phyloP scores from a whole-genome alignment of 331 rosid genomes.

The Quercus lobata region DNA sequence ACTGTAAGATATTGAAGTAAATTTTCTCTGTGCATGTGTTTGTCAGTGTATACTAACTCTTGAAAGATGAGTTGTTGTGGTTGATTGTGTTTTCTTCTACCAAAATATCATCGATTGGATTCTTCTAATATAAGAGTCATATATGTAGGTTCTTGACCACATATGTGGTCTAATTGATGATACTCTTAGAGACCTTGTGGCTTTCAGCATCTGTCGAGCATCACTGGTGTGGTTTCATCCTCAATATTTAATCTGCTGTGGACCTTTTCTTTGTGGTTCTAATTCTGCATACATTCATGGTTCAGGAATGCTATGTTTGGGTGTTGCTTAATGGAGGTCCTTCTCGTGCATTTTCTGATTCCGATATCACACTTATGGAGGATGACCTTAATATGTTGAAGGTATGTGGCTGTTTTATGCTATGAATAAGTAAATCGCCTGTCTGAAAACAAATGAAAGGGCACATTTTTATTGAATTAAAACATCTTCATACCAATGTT shows the following conservation, averaged over 20 bases:
- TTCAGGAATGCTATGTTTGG: slow-evolving; percentile 56
- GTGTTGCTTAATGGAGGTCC: slow-evolving; percentile 65
- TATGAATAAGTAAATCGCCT: background rate
- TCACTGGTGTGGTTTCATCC: slow-evolving; percentile 32
- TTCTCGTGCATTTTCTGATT: slow-evolving; percentile 49
- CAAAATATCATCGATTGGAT: background rate
- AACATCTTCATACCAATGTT: too few species aligned
- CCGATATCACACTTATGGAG: slow-evolving; percentile 34
- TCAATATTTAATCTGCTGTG: slow-evolving; percentile 3
- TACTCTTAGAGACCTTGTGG: slow-evolving; percentile 45
- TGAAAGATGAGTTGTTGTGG: background rate
- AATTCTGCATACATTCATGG: slow-evolving; percentile 2
- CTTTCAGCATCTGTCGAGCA: slow-evolving; percentile 49
- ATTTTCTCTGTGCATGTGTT: background rate
- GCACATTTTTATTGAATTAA: background rate
- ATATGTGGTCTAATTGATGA: slow-evolving; percentile 44
- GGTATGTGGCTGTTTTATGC: slow-evolving; percentile 20
- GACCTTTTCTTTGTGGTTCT: background rate
- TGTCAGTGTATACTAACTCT: background rate
- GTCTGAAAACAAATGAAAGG: background rate
- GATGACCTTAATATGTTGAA: slow-evolving; percentile 43
- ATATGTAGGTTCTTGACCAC: slow-evolving; percentile 38
- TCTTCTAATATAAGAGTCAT: background rate
- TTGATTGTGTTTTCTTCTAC: slow-evolving; percentile 8
- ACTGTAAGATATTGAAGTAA: slow-evolving; percentile 31